These are phyloP conservation scores for Erodium trifolium DNA, from an alignment of 441 rosid species.

Conservation along the genomic window DNA sequence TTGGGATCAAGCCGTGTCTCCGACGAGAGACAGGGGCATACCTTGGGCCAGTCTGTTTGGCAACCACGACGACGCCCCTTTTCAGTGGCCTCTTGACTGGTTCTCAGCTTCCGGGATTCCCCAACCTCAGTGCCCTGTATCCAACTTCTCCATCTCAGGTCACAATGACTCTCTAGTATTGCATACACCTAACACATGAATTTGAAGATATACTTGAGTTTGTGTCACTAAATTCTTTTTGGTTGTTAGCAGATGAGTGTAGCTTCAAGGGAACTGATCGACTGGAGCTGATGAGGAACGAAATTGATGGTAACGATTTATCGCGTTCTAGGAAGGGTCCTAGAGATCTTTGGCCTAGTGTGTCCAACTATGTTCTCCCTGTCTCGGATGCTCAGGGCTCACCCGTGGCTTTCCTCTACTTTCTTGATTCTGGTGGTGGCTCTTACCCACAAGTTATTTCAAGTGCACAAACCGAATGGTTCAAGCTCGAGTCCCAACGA, in stretches of 20 bases:
- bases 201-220: neutral
- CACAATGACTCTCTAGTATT: too few relatives aligned
- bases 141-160: constrained; percentile 9
- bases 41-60: constrained; percentile 77
- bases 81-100: constrained; percentile 78
- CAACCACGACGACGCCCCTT: constrained; percentile 75
- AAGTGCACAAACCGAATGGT: constrained; percentile 70
- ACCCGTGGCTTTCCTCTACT: constrained; percentile 47
- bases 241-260: constrained; percentile 30
- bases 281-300: constrained; percentile 45
- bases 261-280: constrained; percentile 53
- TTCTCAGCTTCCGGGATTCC: constrained; percentile 64
- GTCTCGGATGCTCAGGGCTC: constrained; percentile 28
- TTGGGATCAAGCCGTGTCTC: constrained; percentile 75
- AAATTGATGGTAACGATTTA: constrained; percentile 34
- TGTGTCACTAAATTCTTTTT: too few relatives aligned
- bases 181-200: neutral
- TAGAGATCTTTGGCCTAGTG: constrained; percentile 62
- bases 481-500: constrained; percentile 37
- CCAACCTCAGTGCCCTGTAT: constrained; percentile 36
- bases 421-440: constrained; percentile 91
- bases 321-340: constrained; percentile 53
- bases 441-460: constrained; percentile 73
- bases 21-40: constrained; percentile 51
- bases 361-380: constrained; percentile 60